These are phyloP conservation scores for Lentinula aciculospora DNA, from an alignment of 768 basidiomycete species.

Conservation along the genomic window DNA sequence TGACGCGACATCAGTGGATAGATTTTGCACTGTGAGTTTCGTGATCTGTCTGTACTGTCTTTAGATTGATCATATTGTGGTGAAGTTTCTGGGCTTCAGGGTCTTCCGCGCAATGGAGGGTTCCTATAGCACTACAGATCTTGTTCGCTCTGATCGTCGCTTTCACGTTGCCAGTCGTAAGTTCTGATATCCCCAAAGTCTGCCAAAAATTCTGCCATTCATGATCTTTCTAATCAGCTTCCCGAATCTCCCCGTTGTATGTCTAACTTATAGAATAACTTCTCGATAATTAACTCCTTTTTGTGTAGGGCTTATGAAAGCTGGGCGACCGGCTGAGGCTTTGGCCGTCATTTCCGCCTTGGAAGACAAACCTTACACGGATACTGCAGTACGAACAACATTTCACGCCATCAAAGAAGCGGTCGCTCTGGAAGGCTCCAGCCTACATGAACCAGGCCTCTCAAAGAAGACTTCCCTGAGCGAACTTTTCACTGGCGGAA, in stretches of 20 bases:
- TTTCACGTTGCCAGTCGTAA: slow-evolving; percentile 39
- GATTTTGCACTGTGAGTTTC: slow-evolving; percentile 53
- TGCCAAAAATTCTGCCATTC: neutral
- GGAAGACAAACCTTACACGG: slow-evolving; percentile 43
- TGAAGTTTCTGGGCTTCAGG: slow-evolving; percentile 46
- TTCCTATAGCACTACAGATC: slow-evolving; percentile 57
- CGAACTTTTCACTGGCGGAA: slow-evolving; percentile 53
- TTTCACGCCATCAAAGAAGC: slow-evolving; percentile 52
- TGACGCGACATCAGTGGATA: slow-evolving; percentile 39
- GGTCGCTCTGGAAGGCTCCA: slow-evolving; percentile 32
- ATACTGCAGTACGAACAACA: slow-evolving; percentile 41
- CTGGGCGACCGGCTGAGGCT: slow-evolving; percentile 48
- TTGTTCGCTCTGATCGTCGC: slow-evolving; percentile 51
- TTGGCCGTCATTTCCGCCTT: slow-evolving; percentile 59
- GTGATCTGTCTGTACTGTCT: neutral
- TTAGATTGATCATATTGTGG: neutral
- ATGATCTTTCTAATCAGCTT: slow-evolving; percentile 25
- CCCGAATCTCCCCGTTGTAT: slow-evolving; percentile 57
- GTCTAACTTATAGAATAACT: slow-evolving; percentile 2
- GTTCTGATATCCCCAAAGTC: slow-evolving; percentile 15
- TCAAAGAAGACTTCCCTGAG: slow-evolving; percentile 29
- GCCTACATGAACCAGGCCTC: slow-evolving; percentile 6
- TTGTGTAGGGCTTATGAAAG: slow-evolving; percentile 44
- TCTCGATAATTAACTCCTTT: neutral
- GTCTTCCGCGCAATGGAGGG: slow-evolving; percentile 56